Evolutionary conservation across 257 asterid genomes (phyloP).

Genomic region (Craterostigma plantagineum): DNA sequence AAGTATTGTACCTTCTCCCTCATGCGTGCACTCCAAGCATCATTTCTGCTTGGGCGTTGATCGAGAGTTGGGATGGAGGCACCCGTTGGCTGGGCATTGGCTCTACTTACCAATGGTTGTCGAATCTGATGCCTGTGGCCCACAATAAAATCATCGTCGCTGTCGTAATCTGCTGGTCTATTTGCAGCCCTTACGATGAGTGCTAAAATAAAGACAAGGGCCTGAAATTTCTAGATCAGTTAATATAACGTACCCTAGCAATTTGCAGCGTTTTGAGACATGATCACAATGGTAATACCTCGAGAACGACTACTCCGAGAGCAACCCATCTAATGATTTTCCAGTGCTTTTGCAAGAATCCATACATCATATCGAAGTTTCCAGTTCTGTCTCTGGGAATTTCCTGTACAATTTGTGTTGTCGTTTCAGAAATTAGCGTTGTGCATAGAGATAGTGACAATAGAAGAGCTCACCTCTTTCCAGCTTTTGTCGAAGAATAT

Average conservation of each 20-base stretch:
- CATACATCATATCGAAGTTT: conserved; percentile 27
- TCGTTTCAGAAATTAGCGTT: conserved; percentile 6
- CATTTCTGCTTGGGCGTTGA: conserved; percentile 80
- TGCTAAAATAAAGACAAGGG: conserved; percentile 72
- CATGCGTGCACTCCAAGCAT: conserved; percentile 99
- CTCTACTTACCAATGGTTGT: conserved; percentile 63
- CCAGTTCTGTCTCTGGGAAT: conserved; percentile 59
- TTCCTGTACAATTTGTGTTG: conserved; percentile 22
- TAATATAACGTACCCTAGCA: too few species aligned
- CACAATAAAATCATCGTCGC: conserved; percentile 82
- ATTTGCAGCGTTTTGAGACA: too few species aligned
- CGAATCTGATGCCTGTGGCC: conserved; percentile 73
- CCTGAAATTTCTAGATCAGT: conserved; percentile 35
- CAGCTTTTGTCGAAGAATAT: conserved; percentile 89
- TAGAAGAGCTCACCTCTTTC: conserved; percentile 45
- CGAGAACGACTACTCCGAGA: conserved; percentile 45
- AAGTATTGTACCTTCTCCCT: conserved; percentile 63
- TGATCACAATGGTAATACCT: conserved; percentile 27
- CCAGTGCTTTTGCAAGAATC: conserved; percentile 60
- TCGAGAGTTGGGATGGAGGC: conserved; percentile 59
- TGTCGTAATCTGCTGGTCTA: conserved; percentile 76
- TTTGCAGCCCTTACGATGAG: conserved; percentile 83
- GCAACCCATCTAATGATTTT: conserved; percentile 68
- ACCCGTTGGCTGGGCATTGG: conserved; percentile 58
- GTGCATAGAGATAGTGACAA: conserved; percentile 7